These are phyloP conservation scores for Pleurostoma richardsiae DNA, from an alignment of 2,329 filamentous ascomycete genomes.

Conservation along the genomic window DNA sequence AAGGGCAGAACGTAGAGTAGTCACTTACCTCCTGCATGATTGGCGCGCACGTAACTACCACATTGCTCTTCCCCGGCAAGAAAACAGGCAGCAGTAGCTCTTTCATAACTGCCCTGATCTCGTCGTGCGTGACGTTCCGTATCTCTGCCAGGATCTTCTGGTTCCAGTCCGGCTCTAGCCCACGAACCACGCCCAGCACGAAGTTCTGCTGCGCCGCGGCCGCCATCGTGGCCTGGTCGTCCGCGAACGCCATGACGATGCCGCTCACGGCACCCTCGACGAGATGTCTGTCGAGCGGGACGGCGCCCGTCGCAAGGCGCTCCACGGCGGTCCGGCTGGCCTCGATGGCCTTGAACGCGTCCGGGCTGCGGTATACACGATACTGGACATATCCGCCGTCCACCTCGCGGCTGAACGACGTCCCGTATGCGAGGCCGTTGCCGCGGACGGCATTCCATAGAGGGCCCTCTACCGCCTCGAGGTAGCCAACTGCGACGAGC, in stretches of 20 bases:
- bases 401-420: slow-evolving; percentile 70
- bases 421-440: slow-evolving; percentile 88
- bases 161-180: slow-evolving; percentile 72
- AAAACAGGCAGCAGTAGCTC: slow-evolving; percentile 79
- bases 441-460: slow-evolving; percentile 92
- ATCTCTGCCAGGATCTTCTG: slow-evolving; percentile 73
- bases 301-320: slow-evolving; percentile 66
- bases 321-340: slow-evolving; percentile 71
- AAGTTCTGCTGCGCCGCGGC: slow-evolving; percentile 81
- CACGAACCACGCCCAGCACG: slow-evolving; percentile 72
- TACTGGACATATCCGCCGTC: slow-evolving; percentile 80
- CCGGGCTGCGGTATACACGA: slow-evolving; percentile 84
- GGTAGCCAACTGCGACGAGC: slow-evolving; percentile 83
- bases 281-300: slow-evolving; percentile 71
- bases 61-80: slow-evolving; percentile 71
- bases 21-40: slow-evolving; percentile 74
- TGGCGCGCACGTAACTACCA: slow-evolving; percentile 83
- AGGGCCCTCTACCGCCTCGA: slow-evolving; percentile 89
- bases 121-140: slow-evolving; percentile 66
- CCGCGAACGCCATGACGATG: slow-evolving; percentile 81
- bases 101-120: slow-evolving; percentile 70
- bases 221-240: slow-evolving; percentile 82
- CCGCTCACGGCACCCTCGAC: slow-evolving; percentile 87
- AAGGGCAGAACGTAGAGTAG: neutral
- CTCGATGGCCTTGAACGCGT: slow-evolving; percentile 78